phyloP scores from a whole-genome alignment of 805 yeast species.

The Cyberlindnera suaveolens region DNA sequence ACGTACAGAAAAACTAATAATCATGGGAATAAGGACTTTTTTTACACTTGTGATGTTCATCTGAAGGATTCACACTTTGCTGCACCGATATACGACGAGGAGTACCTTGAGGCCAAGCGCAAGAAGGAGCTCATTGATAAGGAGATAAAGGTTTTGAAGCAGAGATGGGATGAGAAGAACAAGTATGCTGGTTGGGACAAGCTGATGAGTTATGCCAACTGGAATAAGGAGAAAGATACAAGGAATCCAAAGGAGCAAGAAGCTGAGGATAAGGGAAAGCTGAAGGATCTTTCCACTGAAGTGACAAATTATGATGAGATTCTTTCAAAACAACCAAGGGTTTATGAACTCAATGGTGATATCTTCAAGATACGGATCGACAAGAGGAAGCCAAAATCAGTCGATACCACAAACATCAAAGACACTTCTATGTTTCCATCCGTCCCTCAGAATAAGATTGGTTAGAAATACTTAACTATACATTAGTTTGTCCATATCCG shows the following conservation, averaged over 20 bases:
- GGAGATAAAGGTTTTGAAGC: slow-evolving; percentile 16
- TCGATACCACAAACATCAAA: slow-evolving; percentile 22
- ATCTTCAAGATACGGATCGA: slow-evolving; percentile 35
- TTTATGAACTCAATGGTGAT: slow-evolving; percentile 31
- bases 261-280: slow-evolving; percentile 12
- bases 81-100: slow-evolving; percentile 16
- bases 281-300: slow-evolving; percentile 8
- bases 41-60: slow-evolving; percentile 24
- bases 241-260: slow-evolving; percentile 14
- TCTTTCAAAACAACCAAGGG: slow-evolving; percentile 29
- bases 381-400: slow-evolving; percentile 14
- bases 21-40: slow-evolving; percentile 15
- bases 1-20: neutral
- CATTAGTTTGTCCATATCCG: neutral
- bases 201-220: slow-evolving; percentile 15
- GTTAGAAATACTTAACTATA: neutral
- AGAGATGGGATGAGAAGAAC: slow-evolving; percentile 24
- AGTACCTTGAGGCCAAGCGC: slow-evolving; percentile 15
- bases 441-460: slow-evolving; percentile 14
- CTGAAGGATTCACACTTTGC: slow-evolving; percentile 20
- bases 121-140: slow-evolving; percentile 16
- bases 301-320: slow-evolving; percentile 7
- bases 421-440: slow-evolving; percentile 30
- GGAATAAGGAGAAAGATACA: slow-evolving; percentile 1
- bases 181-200: slow-evolving; percentile 22